These are phyloP conservation scores for Kwoniella newhampshirensis DNA, from an alignment of 768 basidiomycete genomes.

Conservation along the genomic window DNA sequence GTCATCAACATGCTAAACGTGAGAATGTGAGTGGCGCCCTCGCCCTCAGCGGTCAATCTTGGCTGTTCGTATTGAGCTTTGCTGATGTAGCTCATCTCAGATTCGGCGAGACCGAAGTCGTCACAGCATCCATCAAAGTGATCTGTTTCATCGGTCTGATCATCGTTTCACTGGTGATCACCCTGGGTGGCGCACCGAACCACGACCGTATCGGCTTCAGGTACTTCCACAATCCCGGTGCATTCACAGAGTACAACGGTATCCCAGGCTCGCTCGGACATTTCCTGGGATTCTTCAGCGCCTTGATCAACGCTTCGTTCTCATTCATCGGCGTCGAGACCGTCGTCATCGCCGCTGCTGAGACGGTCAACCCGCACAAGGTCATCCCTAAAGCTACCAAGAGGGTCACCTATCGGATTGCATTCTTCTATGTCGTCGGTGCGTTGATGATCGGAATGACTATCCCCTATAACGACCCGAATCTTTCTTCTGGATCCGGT, in stretches of 20 bases:
- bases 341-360: conserved; percentile 61
- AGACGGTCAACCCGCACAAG: conserved; percentile 42
- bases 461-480: conserved; percentile 62
- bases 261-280: conserved; percentile 26
- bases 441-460: conserved; percentile 69
- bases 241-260: conserved; percentile 28
- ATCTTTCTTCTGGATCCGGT: conserved; percentile 10
- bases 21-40: not conserved
- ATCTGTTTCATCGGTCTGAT: conserved; percentile 21
- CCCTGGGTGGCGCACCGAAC: conserved; percentile 36
- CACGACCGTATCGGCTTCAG: conserved; percentile 33
- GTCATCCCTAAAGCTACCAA: conserved; percentile 45
- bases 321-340: conserved; percentile 73
- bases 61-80: not conserved
- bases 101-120: conserved; percentile 29
- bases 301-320: conserved; percentile 64
- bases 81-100: conserved; percentile 1
- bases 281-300: conserved; percentile 54
- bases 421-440: conserved; percentile 76
- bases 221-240: conserved; percentile 35
- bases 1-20: conserved; percentile 14
- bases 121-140: conserved; percentile 24
- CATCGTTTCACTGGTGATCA: conserved; percentile 30
- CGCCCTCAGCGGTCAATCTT: not conserved
- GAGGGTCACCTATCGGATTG: conserved; percentile 60